Evolutionary conservation across 2,329 filamentous ascomycete genomes (phyloP).

Genomic region (Colletotrichum coccodes): DNA sequence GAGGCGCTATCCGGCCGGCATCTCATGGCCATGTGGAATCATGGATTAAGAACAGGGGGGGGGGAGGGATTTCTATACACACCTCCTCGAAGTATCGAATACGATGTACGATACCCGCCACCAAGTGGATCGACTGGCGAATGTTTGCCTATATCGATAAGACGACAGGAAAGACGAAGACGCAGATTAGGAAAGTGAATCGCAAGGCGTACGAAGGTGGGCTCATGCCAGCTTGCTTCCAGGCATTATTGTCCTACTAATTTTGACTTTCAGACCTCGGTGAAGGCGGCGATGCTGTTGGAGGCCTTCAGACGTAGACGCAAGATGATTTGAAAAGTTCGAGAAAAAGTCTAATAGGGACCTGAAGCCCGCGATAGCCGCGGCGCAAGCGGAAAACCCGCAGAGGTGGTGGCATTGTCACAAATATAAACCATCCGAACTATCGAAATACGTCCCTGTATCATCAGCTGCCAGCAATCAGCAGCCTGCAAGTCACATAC

Average conservation of each 20-base stretch:
- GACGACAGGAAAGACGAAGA: not conserved
- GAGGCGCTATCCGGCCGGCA: slow-evolving; percentile 22
- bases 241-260: not conserved
- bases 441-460: slow-evolving; percentile 14
- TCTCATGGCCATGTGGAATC: slow-evolving; percentile 26
- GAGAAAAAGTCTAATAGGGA: slow-evolving; percentile 17
- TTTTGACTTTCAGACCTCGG: slow-evolving; percentile 11
- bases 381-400: not conserved
- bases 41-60: slow-evolving; percentile 13
- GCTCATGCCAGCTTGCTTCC: not conserved
- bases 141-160: slow-evolving; percentile 12
- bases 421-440: slow-evolving; percentile 24
- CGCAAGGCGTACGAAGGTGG: slow-evolving; percentile 7
- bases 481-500: slow-evolving; percentile 27
- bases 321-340: slow-evolving; percentile 16
- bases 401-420: not conserved
- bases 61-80: not conserved
- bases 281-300: slow-evolving; percentile 1
- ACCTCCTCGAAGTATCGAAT: slow-evolving; percentile 4
- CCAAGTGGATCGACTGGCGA: slow-evolving; percentile 18
- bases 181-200: slow-evolving; percentile 3
- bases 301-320: slow-evolving; percentile 2
- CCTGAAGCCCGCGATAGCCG: slow-evolving; percentile 17
- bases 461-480: slow-evolving; percentile 10
- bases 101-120: slow-evolving; percentile 30